These are phyloP conservation scores for Metschnikowia continentalis DNA, from an alignment of 805 yeast genomes.

Conservation along the genomic window DNA sequence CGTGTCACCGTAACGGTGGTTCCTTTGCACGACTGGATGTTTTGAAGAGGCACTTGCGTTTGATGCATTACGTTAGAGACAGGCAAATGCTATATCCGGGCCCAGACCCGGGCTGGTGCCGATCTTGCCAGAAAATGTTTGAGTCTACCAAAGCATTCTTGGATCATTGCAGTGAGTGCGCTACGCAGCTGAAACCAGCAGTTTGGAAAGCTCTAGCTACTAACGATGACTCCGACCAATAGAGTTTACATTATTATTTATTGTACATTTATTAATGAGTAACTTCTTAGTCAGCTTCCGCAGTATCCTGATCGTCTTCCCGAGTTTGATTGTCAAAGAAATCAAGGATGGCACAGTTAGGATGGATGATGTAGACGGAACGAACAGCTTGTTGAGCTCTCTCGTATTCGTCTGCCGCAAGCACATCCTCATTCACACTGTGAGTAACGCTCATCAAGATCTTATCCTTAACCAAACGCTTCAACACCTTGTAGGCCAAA, in stretches of 20 bases:
- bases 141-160: constrained; percentile 52
- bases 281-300: not conserved
- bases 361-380: constrained; percentile 53
- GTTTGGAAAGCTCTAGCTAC: constrained; percentile 6
- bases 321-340: constrained; percentile 39
- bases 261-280: not conserved
- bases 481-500: constrained; percentile 74
- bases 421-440: constrained; percentile 28
- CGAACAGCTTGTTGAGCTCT: constrained; percentile 9
- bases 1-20: constrained; percentile 75
- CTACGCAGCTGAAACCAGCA: constrained; percentile 22
- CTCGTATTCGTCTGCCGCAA: constrained; percentile 13
- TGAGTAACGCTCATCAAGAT: constrained; percentile 59
- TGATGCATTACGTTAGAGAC: constrained; percentile 63
- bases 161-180: constrained; percentile 63
- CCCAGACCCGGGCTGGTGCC: constrained; percentile 62
- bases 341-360: constrained; percentile 78
- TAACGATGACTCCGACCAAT: not conserved
- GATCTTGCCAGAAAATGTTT: constrained; percentile 58
- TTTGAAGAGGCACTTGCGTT: constrained; percentile 62
- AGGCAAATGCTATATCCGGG: constrained; percentile 26
- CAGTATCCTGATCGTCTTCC: constrained; percentile 6
- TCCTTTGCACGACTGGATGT: constrained; percentile 73
- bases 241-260: constrained; percentile 2
- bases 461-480: constrained; percentile 78